phyloP scores from a whole-genome alignment of 768 basidiomycete species.

The Russula brevipes region DNA sequence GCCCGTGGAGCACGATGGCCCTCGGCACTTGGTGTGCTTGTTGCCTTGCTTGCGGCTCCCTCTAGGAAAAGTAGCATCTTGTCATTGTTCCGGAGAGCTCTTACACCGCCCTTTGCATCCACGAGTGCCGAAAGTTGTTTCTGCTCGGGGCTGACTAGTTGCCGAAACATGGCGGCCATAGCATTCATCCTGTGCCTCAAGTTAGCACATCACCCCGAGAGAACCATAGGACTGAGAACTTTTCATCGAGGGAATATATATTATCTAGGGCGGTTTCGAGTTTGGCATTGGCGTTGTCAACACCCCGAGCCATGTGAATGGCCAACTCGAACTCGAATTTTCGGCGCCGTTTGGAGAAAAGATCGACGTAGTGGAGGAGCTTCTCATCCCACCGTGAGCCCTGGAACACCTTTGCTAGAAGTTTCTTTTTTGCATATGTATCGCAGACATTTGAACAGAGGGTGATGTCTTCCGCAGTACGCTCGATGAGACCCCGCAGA shows the following conservation, averaged over 20 bases:
- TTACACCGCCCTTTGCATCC: constrained; percentile 27
- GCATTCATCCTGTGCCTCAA: constrained; percentile 17
- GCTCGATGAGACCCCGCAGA: constrained; percentile 30
- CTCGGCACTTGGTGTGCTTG: not conserved
- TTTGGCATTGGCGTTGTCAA: constrained; percentile 2
- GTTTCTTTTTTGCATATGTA: constrained; percentile 31
- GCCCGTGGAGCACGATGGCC: not conserved
- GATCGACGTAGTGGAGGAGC: constrained; percentile 27
- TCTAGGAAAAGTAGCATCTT: constrained; percentile 24
- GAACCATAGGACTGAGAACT: constrained; percentile 9
- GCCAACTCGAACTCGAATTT: constrained; percentile 32
- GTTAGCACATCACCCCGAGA: not conserved
- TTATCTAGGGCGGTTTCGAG: constrained; percentile 13
- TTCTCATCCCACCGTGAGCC: constrained; percentile 30
- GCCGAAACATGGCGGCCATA: constrained; percentile 19
- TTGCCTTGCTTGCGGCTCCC: constrained; percentile 17
- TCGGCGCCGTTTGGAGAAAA: constrained; percentile 27
- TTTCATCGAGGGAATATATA: constrained; percentile 16
- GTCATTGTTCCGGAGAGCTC: constrained; percentile 25
- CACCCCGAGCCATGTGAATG: constrained; percentile 28
- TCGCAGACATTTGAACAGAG: constrained; percentile 33
- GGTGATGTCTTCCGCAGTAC: constrained; percentile 31
- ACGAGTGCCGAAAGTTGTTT: constrained; percentile 15
- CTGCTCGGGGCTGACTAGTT: constrained; percentile 21
- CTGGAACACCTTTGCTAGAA: constrained; percentile 30